Conservation (phyloP, 768 basidiomycete species). For the Boletus subcaerulescens region DNA sequence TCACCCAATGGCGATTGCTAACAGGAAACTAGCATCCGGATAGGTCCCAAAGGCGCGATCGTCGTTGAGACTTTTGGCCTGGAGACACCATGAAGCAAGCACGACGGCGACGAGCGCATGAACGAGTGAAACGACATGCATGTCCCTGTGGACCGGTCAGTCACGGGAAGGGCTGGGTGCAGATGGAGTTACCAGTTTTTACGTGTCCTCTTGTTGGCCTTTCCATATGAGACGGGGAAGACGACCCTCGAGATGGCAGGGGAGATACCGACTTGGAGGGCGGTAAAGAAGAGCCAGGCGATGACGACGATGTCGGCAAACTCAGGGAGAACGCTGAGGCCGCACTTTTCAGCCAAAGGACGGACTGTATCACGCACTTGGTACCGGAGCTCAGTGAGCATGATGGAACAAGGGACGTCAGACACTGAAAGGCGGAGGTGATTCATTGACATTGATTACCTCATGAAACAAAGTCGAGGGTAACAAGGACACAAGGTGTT, state of each 20-base stretch:
- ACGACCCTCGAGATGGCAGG: slow-evolving; percentile 48
- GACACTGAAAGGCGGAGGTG: background rate
- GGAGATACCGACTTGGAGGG: slow-evolving; percentile 55
- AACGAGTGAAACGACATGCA: slow-evolving; percentile 68
- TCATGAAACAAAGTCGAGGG: slow-evolving; percentile 5
- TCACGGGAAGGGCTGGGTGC: background rate
- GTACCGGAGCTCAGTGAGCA: slow-evolving; percentile 30
- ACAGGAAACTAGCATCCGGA: slow-evolving; percentile 49
- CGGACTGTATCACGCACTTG: slow-evolving; percentile 28
- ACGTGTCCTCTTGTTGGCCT: slow-evolving; percentile 42
- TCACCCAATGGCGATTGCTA: slow-evolving; percentile 72
- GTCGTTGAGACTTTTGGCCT: slow-evolving; percentile 42
- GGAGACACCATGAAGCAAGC: slow-evolving; percentile 54
- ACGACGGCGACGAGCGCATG: slow-evolving; percentile 70
- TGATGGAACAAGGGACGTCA: background rate
- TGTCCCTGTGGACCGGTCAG: slow-evolving; percentile 46
- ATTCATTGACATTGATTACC: slow-evolving; percentile 23
- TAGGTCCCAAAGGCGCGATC: slow-evolving; percentile 81
- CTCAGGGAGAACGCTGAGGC: slow-evolving; percentile 52
- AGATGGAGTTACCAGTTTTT: slow-evolving; percentile 53
- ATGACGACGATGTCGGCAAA: slow-evolving; percentile 53
- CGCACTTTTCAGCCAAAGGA: slow-evolving; percentile 36
- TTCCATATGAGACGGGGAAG: slow-evolving; percentile 50
- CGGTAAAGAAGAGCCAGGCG: slow-evolving; percentile 55
- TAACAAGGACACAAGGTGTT: slow-evolving; percentile 13